Base-by-base conservation (phyloP, 1,139 yeast genomes). In the Waltiozyma sp. region DNA sequence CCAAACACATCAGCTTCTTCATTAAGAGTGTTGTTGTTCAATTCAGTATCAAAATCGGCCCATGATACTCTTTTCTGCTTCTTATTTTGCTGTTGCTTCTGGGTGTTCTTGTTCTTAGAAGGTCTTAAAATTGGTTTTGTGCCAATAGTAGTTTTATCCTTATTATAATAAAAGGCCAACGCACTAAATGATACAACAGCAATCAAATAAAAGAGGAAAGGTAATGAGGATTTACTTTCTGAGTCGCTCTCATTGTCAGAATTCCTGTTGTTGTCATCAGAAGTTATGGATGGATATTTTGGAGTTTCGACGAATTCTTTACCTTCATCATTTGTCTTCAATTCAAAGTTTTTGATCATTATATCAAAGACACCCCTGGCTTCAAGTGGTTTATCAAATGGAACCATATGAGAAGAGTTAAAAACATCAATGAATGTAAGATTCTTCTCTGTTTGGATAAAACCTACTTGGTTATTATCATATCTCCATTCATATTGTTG, bases 371-470 rank as follows among this genome's bases (percentile, higher is more conserved):
- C 66, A 28, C 89, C 87, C 51, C 88, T 69, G 9, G 89, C 73
- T 28, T 75, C 69, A 39, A 71, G 76, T 1, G 95, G 86, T 43
- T 75, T 63, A 58, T 91, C 97, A 54, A 77, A 83, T 1, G 98
- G 95, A 19, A 89, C 95, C 99, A 91, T 91, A 59, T 91, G 98
- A 4, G 94, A 81, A 0, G 95, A 76, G 53, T 86, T 77, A 57
- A 66, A 77, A 2, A 89, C 76, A 49, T 79, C 76, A 26, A 86
- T 75, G 59, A 81, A 84, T 0, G 96, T 84, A 54, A 91, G 67
- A 55, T 86, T 86, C 49, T 88, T 72, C 44, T 79, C 89, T 55
- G 59, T 49, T 47, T 66, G 64, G 37, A 80, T 60, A 41, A 65
- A 65, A 1, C 93, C 93, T 1, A 73, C 77, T 6, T 52, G 44